Evolutionary conservation across 257 asterid genomes (phyloP), one percentile per base, ranked within the genome.

Genomic region (Voacanga thouarsii): DNA sequence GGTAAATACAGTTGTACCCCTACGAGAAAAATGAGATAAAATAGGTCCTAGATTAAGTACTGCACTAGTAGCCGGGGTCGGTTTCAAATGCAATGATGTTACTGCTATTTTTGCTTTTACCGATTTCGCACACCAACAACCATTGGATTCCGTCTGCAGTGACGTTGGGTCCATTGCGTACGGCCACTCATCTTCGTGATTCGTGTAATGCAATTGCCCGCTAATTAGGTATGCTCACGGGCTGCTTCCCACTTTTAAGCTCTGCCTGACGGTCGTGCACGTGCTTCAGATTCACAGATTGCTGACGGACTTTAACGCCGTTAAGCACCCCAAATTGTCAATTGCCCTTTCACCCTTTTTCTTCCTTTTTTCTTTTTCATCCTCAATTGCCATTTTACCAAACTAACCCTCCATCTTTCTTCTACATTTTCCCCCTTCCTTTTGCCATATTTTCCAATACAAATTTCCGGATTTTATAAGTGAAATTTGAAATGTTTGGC

Each of bases 201-300:
- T 44, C 73, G 73, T 68, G 73, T 21, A 68, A 67, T 63, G 43
- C 44, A 33, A 63, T 12, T 12, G 69, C 69, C 43, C 12, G 30
- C 14, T 28, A 63, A 43, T 12, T 63, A 63, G 43, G 53, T 39
- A 18, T 2, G 49, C 50, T 68, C 73, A 68, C 73, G 73, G 73
- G 73, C 73, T 68, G 47, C 10, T 41, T 41, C 23, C 61, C 24
- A 18, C 24, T 55, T 55, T 55, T 18, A 55, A 0, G 6, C 9
- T 53, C 26, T 19, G 61, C 14, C 53, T 10, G 53, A 68, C 73
- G 73, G 73, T 41, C 73, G 51, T 68, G 73, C 73, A 68, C 73
- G 73, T 68, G 73, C 10, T 30, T 6, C 3, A 26, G 43, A 4
- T 15, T 63, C 69, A 28, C 18, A 12, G 23, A 30, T 63, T 1